phyloP scores from a whole-genome alignment of 2,329 filamentous ascomycete genomes.

The Aspergillus sp. region DNA sequence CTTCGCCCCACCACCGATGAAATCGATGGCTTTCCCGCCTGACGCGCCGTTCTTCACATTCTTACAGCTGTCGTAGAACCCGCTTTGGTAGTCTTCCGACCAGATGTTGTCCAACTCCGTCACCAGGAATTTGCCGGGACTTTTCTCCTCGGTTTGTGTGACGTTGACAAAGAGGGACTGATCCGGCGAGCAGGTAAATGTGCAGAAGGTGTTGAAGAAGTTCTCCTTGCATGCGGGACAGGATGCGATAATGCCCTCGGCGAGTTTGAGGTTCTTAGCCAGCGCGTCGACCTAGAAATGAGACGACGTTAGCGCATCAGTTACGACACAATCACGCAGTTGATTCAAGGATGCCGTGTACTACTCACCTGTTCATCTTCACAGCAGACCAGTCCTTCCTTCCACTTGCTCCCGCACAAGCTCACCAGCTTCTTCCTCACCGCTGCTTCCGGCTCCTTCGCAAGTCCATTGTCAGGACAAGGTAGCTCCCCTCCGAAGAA shows the following conservation, averaged over 20 bases:
- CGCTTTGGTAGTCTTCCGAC: conserved; percentile 76
- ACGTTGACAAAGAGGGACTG: conserved; percentile 95
- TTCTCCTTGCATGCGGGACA: conserved; percentile 98
- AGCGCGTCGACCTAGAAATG: conserved; percentile 69
- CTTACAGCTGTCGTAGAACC: conserved; percentile 96
- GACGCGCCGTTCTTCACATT: conserved; percentile 97
- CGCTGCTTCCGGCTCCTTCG: conserved; percentile 69
- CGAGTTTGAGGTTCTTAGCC: conserved; percentile 79
- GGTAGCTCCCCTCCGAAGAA: conserved; percentile 89
- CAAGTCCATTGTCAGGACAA: conserved; percentile 86
- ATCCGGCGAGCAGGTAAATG: conserved; percentile 95
- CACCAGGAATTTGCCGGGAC: conserved; percentile 62
- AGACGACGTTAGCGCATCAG: not conserved
- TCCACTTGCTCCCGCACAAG: conserved; percentile 87
- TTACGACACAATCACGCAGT: not conserved
- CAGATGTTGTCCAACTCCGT: conserved; percentile 89
- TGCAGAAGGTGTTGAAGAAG: conserved; percentile 98
- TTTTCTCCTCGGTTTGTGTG: conserved; percentile 65
- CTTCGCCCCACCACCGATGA: conserved; percentile 93
- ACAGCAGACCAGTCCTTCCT: conserved; percentile 80
- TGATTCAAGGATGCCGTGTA: not conserved
- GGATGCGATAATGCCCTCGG: conserved; percentile 83
- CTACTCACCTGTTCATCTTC: conserved; percentile 66
- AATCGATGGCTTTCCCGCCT: conserved; percentile 88
- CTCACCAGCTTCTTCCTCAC: conserved; percentile 76